Evolutionary conservation across 2,329 filamentous ascomycete species (phyloP).

Genomic region (Fusarium concolor): DNA sequence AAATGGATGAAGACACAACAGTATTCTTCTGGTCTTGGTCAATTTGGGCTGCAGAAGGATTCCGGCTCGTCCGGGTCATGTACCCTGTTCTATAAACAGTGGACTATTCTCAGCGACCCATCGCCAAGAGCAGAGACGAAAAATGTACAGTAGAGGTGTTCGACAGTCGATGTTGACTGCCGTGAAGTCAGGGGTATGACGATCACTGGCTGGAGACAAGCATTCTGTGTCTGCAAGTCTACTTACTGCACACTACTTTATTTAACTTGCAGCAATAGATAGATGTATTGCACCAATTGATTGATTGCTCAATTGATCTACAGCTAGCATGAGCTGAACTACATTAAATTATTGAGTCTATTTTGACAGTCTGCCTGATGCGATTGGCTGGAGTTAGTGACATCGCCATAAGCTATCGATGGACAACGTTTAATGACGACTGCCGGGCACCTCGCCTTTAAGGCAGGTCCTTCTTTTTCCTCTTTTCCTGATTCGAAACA

Average conservation of each 20-base stretch:
- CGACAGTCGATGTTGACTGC: conserved; percentile 3
- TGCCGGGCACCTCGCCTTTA: conserved; percentile 4
- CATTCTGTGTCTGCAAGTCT: background rate
- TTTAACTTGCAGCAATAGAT: conserved; percentile 12
- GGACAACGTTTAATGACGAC: background rate
- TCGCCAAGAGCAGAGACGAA: conserved; percentile 11
- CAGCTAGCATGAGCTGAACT: background rate
- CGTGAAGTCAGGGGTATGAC: conserved; percentile 17
- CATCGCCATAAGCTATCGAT: background rate
- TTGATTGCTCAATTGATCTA: background rate
- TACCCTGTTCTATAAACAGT: conserved; percentile 5
- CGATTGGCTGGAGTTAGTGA: conserved; percentile 19
- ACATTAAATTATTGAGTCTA: background rate
- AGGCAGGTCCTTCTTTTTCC: conserved; percentile 12
- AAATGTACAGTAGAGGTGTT: conserved; percentile 1
- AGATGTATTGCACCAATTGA: background rate
- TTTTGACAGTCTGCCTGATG: background rate
- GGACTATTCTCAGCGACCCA: conserved; percentile 1
- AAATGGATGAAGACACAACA: background rate
- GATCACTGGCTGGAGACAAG: conserved; percentile 4
- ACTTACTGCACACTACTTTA: background rate
- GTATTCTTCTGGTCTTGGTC: background rate
- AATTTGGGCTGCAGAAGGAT: background rate
- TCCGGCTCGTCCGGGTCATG: conserved; percentile 1
- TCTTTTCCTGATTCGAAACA: conserved; percentile 36